These are phyloP conservation scores for Saccharum spontaneum DNA, from an alignment of 176 grass and related monocot species.

Conservation along the genomic window DNA sequence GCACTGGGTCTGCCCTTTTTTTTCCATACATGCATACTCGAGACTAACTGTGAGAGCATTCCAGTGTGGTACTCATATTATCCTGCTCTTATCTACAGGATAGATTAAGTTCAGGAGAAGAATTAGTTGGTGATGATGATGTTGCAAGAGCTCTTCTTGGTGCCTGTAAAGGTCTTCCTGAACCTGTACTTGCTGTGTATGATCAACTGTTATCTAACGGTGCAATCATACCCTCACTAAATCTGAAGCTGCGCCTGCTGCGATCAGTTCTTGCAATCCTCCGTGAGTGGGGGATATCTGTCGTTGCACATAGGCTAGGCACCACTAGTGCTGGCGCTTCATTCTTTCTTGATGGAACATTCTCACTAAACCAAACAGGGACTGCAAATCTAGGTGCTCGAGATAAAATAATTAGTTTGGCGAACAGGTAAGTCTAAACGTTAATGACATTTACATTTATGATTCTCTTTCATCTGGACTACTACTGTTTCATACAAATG, in stretches of 20 bases:
- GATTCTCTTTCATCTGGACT: background rate
- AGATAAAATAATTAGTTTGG: constrained; percentile 92
- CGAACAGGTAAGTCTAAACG: constrained; percentile 61
- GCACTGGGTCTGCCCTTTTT: no score
- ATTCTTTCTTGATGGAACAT: constrained; percentile 59
- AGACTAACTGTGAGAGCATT: constrained; percentile 6
- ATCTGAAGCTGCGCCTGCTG: constrained; percentile 81
- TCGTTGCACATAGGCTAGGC: constrained; percentile 60
- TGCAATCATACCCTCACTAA: constrained; percentile 68
- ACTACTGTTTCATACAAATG: background rate
- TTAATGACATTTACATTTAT: background rate
- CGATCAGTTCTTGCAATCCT: constrained; percentile 83
- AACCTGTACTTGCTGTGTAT: constrained; percentile 80
- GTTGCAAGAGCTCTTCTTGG: constrained; percentile 82
- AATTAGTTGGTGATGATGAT: constrained; percentile 89
- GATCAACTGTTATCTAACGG: constrained; percentile 91
- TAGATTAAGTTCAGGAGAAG: constrained; percentile 73
- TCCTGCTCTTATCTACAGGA: constrained; percentile 59
- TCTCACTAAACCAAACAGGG: constrained; percentile 63
- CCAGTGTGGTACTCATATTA: constrained; percentile 7
- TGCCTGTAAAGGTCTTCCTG: constrained; percentile 68
- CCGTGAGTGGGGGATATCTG: constrained; percentile 76
- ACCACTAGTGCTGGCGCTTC: constrained; percentile 62
- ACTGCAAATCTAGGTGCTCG: constrained; percentile 53
- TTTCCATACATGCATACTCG: constrained; percentile 5